Percentiles rank a stretch among this genome's conserved stretches.
Conservation (phyloP, 148 eudicot genomes). For the Nepenthes mirabilis region DNA sequence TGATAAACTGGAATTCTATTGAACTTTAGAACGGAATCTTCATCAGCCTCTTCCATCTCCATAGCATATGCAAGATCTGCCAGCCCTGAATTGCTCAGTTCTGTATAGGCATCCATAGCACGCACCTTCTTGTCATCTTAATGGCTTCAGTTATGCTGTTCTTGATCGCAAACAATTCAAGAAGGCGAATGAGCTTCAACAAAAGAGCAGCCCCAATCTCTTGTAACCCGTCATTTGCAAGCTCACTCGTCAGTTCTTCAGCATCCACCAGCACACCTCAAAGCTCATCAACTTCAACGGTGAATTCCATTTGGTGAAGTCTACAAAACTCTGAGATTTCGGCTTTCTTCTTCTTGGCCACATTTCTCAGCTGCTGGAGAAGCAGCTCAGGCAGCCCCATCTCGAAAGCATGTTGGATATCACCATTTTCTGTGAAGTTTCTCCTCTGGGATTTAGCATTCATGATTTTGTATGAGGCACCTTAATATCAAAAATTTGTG, state of each 20-base stretch:
- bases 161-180: constrained; percentile 61
- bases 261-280: constrained; percentile 94
- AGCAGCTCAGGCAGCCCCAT: constrained; percentile 67
- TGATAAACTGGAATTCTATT: constrained; percentile 84
- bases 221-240: constrained; percentile 58
- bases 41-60: constrained; percentile 72
- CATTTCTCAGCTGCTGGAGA: constrained; percentile 59
- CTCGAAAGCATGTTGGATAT: constrained; percentile 75
- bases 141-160: constrained; percentile 72
- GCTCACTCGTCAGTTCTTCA: constrained; percentile 75
- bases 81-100: constrained; percentile 39
- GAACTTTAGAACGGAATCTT: constrained; percentile 55
- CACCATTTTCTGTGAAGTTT: constrained; percentile 60
- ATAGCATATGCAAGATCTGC: constrained; percentile 48
- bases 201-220: constrained; percentile 73
- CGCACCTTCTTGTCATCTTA: constrained; percentile 69
- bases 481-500: neutral
- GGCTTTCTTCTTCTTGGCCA: constrained; percentile 74
- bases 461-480: constrained; percentile 21
- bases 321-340: constrained; percentile 93
- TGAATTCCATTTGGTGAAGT: constrained; percentile 84
- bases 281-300: constrained; percentile 83
- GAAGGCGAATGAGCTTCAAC: constrained; percentile 60
- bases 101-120: constrained; percentile 66
- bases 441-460: constrained; percentile 52